Conservation (phyloP, 805 yeast genomes). For the Metschnikowia dekortorum region DNA sequence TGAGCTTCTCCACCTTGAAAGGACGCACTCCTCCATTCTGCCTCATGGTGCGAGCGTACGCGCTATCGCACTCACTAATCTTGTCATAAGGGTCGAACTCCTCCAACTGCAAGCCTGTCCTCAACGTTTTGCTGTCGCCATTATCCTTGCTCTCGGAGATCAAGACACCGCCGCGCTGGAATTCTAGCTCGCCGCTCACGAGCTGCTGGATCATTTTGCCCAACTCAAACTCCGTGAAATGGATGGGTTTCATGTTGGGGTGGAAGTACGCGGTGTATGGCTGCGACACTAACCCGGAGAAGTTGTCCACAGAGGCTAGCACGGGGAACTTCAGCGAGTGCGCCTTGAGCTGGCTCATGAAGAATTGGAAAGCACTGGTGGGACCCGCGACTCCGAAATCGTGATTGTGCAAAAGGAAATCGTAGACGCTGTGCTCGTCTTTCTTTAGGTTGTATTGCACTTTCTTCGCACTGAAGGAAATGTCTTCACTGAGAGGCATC, state of each 20-base stretch:
- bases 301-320: conserved; percentile 67
- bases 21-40: conserved; percentile 29
- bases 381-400: conserved; percentile 37
- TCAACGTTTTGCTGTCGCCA: conserved; percentile 48
- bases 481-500: conserved; percentile 32
- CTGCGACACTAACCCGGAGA: conserved; percentile 55
- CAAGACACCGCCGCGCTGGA: conserved; percentile 61
- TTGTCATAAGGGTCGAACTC: conserved; percentile 55
- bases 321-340: conserved; percentile 52
- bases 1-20: conserved; percentile 24
- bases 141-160: conserved; percentile 56
- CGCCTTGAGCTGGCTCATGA: conserved; percentile 50
- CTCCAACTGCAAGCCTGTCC: conserved; percentile 52
- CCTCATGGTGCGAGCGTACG: conserved; percentile 47
- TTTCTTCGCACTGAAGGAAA: conserved; percentile 30
- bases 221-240: conserved; percentile 59
- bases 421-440: conserved; percentile 26
- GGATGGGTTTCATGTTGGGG: conserved; percentile 50
- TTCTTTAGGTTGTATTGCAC: conserved; percentile 29
- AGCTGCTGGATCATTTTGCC: conserved; percentile 53
- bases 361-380: conserved; percentile 47
- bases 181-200: conserved; percentile 48
- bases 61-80: conserved; percentile 47
- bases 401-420: conserved; percentile 28
- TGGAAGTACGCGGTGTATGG: conserved; percentile 60